Base-by-base conservation (phyloP, 2,329 filamentous ascomycete genomes). In the Geosmithia putterillii region DNA sequence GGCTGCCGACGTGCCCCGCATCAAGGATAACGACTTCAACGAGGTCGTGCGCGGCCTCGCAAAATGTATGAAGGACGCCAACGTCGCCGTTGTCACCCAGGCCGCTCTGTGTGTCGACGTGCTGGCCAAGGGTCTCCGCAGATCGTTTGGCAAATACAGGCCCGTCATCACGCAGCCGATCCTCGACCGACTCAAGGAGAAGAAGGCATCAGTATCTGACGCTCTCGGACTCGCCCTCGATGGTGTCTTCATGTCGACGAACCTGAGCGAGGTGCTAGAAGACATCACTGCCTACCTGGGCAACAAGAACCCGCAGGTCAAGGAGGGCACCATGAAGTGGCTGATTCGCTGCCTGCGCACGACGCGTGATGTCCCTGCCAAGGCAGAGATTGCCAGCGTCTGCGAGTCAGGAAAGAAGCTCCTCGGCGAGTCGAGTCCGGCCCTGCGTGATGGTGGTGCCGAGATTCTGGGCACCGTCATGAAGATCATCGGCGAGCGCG, bases 41-140 rank as follows among this genome's bases (percentile, higher is more conserved):
- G 90, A 96, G 54, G 74, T 96, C 51, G 79, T 86, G 44, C 76
- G 86, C 47, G 82, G 79, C 4, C 72, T 96, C 44, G 90, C 92
- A 38, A 98, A 96, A 63, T 87, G 79, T 53, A 98, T 98, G 92
- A 98, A 98, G 63, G 94, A 98, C 53, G 92, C 94, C 53, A 98
- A 98, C 57, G 83, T 98, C 51, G 83, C 86, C 5, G 92, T 96
- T 41, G 92, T 95, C 18, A 92, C 84, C 2, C 82, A 92, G 50
- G 90, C 94, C 6, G 92, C 90, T 3, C 89, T 94, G 54, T 95
- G 90, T 62, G 83, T 95, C 28, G 89, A 96, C 55, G 74, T 84
- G 22, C 68, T 98, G 21, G 90, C 89, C 39, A 92, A 86, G 54
- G 92, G 92, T 41, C 60, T 98, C 47, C 81, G 86, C 38, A 81